Evolutionary conservation across 257 asterid genomes (phyloP).

Genomic region (Jaltomata sinuosa): DNA sequence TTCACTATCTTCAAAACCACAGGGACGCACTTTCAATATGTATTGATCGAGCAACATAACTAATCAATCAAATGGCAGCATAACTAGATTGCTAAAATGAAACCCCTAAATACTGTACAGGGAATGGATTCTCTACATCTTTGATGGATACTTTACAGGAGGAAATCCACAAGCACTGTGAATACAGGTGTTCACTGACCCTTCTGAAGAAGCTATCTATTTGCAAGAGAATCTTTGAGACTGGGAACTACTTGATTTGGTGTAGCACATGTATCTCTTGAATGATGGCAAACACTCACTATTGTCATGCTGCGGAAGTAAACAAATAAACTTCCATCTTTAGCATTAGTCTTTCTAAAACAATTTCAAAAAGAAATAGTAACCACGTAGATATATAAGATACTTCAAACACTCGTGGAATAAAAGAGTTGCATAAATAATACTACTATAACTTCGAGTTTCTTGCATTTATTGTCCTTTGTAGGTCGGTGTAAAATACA

Average conservation of each 20-base stretch:
- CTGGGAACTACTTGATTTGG: constrained; percentile 32
- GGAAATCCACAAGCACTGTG: background rate
- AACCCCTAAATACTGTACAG: background rate
- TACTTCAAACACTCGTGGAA: background rate
- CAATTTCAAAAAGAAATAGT: background rate
- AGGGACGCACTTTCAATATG: background rate
- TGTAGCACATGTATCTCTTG: constrained; percentile 29
- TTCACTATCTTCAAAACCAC: background rate
- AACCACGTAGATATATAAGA: background rate
- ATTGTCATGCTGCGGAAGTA: constrained; percentile 24
- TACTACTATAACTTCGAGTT: background rate
- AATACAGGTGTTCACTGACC: constrained; percentile 16
- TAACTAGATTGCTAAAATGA: background rate
- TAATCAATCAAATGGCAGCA: background rate
- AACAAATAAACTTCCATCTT: background rate
- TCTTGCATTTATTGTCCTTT: background rate
- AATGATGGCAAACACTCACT: constrained; percentile 23
- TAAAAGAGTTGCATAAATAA: background rate
- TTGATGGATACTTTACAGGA: background rate
- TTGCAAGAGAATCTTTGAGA: constrained; percentile 51
- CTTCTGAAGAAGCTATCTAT: constrained; percentile 63
- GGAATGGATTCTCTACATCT: background rate
- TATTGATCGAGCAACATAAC: background rate
- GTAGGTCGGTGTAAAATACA: background rate
- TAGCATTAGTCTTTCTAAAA: background rate